Base-by-base conservation (phyloP, 768 basidiomycete genomes). In the Tylopilus sp. region DNA sequence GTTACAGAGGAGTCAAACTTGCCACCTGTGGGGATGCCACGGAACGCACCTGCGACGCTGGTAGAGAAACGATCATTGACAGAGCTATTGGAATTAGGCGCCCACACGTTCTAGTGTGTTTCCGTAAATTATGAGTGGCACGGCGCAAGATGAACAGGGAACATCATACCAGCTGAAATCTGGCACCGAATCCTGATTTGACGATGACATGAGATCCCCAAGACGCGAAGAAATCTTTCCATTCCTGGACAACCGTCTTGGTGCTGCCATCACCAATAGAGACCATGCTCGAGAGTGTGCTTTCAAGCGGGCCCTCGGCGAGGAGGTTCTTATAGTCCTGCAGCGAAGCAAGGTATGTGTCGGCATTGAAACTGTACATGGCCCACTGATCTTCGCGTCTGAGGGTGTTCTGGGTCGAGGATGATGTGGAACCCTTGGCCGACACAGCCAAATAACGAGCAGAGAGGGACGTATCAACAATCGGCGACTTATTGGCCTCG, bases 281-380 rank as follows among this genome's bases (percentile, higher is more conserved):
- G 9, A 15, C 15, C 38, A n/a, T 10, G 1, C 38, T 21, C 31
- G 36, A 23, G 15, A 51, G 50, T 28, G 43, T 30, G 2, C 12
- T 45, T 23, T 28, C 11, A 17, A 51, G 50, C n/a, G 35, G 22
- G 5, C 25, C 23, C 44, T 51, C 43, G 15, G 44, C 42, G 17
- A 49, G 43, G 36, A 53, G 22, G 48, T 50, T 38, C 7, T 8
- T 36, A 13, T 58, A 58, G 22, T 58, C 18, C 40, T 38, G 44
- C 39, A 58, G 17, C 15, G 42, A 43, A 28, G 57, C 57, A 3
- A 49, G 40, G 44, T 58, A 58, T 3, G 42, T 48, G 28, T 53
- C 46, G 1, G 56, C 38, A 35, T 57, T 58, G 47, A 56, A 58
- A 17, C 56, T 52, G 47, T 58, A 58, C 50, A 58, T 48, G n/a